Evolutionary conservation across 164 flowering plant genomes (phyloP), one percentile per base, ranked within the genome.

Genomic region (Vitis vinifera): DNA sequence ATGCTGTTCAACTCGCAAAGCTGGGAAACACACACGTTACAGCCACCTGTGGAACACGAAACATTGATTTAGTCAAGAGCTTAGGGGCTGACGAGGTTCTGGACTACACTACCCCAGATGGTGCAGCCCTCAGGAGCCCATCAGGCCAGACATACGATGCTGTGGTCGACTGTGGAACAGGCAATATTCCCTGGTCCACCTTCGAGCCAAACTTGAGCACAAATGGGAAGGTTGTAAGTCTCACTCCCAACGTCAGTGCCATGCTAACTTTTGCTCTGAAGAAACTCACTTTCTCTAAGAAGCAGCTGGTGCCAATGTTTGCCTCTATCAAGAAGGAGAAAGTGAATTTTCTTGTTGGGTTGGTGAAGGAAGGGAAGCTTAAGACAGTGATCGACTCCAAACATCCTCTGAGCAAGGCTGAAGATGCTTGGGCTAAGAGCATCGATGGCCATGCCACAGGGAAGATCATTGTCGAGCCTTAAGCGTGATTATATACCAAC

Each of bases 91-190:
- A 79, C 63, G 82, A 79, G 69, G 80, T 80, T 17, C 31, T 80
- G 5, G 80, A 77, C 58, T 77, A 77, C 65, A 77, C 55, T 60
- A 77, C 80, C 29, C 80, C 78, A 4, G 74, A 80, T 3, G 83
- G 80, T 0, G 78, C 83, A 2, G 71, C 83, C 0, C 63, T 80
- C 51, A 4, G 69, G 62, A 78, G 79, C 67, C 77, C 81, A 3
- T 81, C 79, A 7, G 81, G 77, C 7, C 71, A 31, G 67, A 78
- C 73, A 59, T 81, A 81, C 56, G 84, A 78, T 47, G 78, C 66
- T 1, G 75, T 80, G n/a, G 55, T 77, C 49, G 71, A 80, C 51
- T 31, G 79, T 29, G 73, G 76, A 16, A 13, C 68, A 0, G 75
- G 65, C 7, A 23, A 23, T 23, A 57, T 80, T 60, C 77, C 81